Conservation (phyloP, 345 rosid genomes). For the Eucalyptus tenuipes region DNA sequence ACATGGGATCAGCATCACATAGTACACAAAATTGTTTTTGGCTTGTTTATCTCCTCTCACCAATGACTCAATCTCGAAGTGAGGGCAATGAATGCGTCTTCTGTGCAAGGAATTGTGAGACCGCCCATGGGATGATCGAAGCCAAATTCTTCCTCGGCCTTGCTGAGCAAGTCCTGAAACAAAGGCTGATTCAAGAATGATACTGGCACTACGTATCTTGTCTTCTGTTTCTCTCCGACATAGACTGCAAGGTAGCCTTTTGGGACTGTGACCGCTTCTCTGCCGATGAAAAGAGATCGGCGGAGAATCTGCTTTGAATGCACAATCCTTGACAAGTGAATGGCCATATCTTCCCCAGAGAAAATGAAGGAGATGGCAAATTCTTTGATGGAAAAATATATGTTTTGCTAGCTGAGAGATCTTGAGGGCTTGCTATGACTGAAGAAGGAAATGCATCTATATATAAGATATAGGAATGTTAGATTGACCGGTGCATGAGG, state of each 20-base stretch:
- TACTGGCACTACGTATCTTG: constrained; percentile 13
- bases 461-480: background rate
- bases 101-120: constrained; percentile 22
- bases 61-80: background rate
- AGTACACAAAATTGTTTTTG: background rate
- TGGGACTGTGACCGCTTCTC: background rate
- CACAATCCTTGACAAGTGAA: background rate
- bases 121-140: constrained; percentile 26
- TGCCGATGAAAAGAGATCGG: background rate
- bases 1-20: background rate
- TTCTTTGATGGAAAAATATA: background rate
- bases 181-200: constrained; percentile 15
- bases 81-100: constrained; percentile 8
- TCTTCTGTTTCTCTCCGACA: constrained; percentile 17
- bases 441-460: background rate
- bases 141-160: constrained; percentile 24
- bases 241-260: constrained; percentile 21
- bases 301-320: background rate
- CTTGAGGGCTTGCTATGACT: background rate
- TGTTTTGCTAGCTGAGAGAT: background rate
- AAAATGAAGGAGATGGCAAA: background rate
- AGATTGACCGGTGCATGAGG: background rate
- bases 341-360: background rate
- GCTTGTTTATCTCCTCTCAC: background rate
- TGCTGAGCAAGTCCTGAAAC: constrained; percentile 13